Evolutionary conservation across 139 green algal species (phyloP), one percentile per base, ranked within the genome.

Genomic region (Chlamydomonas sp.): DNA sequence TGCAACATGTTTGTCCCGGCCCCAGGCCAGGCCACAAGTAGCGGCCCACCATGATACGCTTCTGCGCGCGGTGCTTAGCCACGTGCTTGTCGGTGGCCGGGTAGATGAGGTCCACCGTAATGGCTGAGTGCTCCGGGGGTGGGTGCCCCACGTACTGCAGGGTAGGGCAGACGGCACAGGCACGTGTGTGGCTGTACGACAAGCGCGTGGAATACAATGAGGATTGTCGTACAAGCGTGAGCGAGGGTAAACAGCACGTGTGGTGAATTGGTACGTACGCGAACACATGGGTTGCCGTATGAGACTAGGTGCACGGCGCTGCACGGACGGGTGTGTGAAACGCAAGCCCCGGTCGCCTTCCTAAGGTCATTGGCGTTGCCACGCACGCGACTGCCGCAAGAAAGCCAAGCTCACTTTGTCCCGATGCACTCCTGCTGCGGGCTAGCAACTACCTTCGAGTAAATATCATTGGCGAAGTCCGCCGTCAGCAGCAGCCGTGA

Each of bases 1-100:
- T 69, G n/a, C 8, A 64, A 66, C 57, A 63, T 77, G 15, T 0
- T 59, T 77, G 8, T 77, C 12, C 63, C 16, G n/a, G 9, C 59
- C 17, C 17, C 49, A 14, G 5, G 20, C 16, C 9, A 82, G 7
- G 17, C 57, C 10, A 9, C 6, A 66, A 20, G 64, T 63, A 49
- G n/a, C 8, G 10, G 63, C 63, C 17, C 60, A 80, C 71, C 85
- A 85, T 85, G 74, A 62, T 2, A 0, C 59, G 10, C 69, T 78
- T 76, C 83, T 95, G 93, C 62, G 84, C 49, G 5, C 57, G 79
- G 76, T 91, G 76, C 80, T 95, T 94, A 20, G 59, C 60, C 74
- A 95, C 90, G 85, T 95, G 93, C 81, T 93, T 93, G 5, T 90
- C 89, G 0, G 90, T 95, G 60, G 91, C 91, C 18, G 93, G 90